phyloP scores from a whole-genome alignment of 1,139 yeast species.

The Yamadazyma pseudoaaseri region DNA sequence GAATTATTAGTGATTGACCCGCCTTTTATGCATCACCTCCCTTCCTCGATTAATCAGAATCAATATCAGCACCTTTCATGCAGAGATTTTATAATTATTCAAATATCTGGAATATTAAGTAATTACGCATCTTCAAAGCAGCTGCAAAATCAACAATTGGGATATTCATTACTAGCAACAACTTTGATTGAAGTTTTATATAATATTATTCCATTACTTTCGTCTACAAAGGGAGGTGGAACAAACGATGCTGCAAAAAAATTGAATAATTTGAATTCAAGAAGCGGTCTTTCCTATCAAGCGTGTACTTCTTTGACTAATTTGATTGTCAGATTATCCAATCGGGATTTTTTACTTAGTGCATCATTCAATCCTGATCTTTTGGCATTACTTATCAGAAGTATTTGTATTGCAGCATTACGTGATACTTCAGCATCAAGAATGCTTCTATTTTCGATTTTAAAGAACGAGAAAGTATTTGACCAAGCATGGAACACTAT shows the following conservation, averaged over 20 bases:
- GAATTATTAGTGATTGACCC: constrained; percentile 37
- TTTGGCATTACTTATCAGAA: constrained; percentile 55
- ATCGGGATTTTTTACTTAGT: constrained; percentile 39
- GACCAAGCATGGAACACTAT: constrained; percentile 34
- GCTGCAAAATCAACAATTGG: constrained; percentile 2
- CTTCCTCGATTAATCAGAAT: constrained; percentile 33
- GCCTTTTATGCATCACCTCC: constrained; percentile 44
- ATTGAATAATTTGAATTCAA: constrained; percentile 30
- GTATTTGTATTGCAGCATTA: constrained; percentile 50
- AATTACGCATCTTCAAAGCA: constrained; percentile 10
- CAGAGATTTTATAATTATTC: constrained; percentile 61
- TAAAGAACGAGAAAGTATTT: constrained; percentile 46
- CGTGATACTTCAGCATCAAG: constrained; percentile 52
- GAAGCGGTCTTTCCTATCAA: constrained; percentile 57
- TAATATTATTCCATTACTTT: constrained; percentile 51
- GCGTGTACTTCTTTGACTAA: constrained; percentile 59
- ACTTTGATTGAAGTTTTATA: constrained; percentile 57
- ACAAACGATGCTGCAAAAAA: constrained; percentile 26
- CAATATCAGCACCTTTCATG: constrained; percentile 40
- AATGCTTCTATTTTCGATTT: constrained; percentile 51
- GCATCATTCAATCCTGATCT: constrained; percentile 53
- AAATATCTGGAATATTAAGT: constrained; percentile 35
- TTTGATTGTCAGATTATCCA: constrained; percentile 46
- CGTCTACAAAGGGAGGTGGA: constrained; percentile 15
- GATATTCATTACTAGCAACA: constrained; percentile 30